Base-by-base conservation (phyloP, 1,284 basidiomycete species). In the Trametes pubescens region DNA sequence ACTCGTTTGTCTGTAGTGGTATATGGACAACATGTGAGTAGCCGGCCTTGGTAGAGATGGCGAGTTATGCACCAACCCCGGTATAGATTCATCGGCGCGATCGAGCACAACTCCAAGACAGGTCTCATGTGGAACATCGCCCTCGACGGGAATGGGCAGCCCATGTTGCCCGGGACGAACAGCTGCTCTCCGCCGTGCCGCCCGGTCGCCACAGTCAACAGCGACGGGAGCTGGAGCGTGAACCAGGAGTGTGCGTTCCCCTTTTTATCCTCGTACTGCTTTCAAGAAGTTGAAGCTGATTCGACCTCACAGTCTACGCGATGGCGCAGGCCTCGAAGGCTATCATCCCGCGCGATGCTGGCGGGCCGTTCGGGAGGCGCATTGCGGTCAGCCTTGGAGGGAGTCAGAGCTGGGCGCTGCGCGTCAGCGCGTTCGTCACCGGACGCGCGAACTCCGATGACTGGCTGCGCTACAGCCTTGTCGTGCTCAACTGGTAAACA, bases 311-410 rank as follows among this genome's bases (percentile, higher is more conserved):
- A 90, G 91, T 89, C 76, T 92, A 90, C 65, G 76, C 86, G 0
- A 89, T 92, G 85, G 89, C 88, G 1, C 90, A 92, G 62, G 86
- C 86, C 0, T 89, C 88, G 22, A 90, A 90, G 71, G 91, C 89
- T 0, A 83, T 90, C 65, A 78, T 89, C 21, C 91, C 91, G 0
- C 84, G 85, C 57, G 91, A 92, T 57, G 70, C 72, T 0, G 87
- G 85, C 2, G 91, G 91, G 1, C 88, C 90, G 0, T 91, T 81
- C 69, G 91, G 86, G 10, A 80, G 88, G 70, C 83, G 91, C 13
- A 87, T 92, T 57, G 85, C 83, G 3, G 85, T 88, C 6, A 81
- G 81, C 34, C 84, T 92, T 2, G 81, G 81, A 18, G 91, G 91
- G 0, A 75, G 68, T 10, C 77, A 85, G 40, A 79, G 75, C 69